Conservation (phyloP, 768 basidiomycete genomes). For the Mrakia frigida region DNA sequence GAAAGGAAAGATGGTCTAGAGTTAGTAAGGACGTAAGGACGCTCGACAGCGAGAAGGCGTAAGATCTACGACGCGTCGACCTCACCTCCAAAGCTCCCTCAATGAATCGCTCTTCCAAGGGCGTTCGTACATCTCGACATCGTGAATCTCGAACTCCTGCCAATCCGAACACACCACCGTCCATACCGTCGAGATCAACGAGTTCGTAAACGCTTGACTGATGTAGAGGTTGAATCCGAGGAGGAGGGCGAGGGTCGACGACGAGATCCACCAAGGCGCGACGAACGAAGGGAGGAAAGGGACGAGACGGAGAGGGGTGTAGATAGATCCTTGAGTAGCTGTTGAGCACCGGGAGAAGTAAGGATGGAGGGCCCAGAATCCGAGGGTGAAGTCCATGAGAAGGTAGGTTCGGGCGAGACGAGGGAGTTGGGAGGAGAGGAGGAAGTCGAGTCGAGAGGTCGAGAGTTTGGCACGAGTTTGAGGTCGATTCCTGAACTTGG, state of each 20-base stretch:
- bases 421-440: background rate
- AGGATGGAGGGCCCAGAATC: constrained; percentile 9
- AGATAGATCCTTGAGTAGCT: background rate
- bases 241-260: background rate
- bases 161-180: background rate
- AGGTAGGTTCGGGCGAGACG: background rate
- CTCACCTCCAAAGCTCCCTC: constrained; percentile 12
- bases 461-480: background rate
- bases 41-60: background rate
- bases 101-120: constrained; percentile 6
- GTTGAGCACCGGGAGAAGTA: background rate
- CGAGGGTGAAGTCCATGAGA: constrained; percentile 3
- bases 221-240: background rate
- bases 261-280: constrained; percentile 4
- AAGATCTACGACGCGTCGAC: background rate
- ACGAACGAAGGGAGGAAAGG: background rate
- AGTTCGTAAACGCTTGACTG: constrained; percentile 14
- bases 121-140: background rate
- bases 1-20: too few species aligned
- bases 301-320: background rate
- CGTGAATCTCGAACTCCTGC: constrained; percentile 8
- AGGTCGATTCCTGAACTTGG: background rate
- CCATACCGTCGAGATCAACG: background rate
- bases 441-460: background rate
- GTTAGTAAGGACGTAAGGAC: background rate